Evolutionary conservation across 768 basidiomycete species (phyloP), one percentile per base, ranked within the genome.

Genomic region (Panaeolus cyanescens): DNA sequence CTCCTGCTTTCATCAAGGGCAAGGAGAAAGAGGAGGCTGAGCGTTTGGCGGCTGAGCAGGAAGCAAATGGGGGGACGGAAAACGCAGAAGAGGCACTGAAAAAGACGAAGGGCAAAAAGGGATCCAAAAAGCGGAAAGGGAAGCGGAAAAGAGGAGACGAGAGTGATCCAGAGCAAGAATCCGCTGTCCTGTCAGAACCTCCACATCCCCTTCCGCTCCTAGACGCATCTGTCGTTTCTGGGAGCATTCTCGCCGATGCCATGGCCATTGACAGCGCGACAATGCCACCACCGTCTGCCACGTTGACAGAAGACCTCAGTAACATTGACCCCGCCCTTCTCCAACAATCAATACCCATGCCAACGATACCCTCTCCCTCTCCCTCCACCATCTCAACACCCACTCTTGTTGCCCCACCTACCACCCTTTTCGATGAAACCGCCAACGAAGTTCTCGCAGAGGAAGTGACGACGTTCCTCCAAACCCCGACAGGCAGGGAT

Each of bases 1-100:
- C 95, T 4, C 95, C 95, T 0, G 93, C 95, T 39, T 95, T 90
- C 71, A 90, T 86, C 8, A 88, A 88, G 64, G 91, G 89, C 36
- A 86, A 80, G 71, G 91, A 89, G 67, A 83, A 80, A 62, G 92
- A 92, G 63, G 87, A 86, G 66, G 82, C 76, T 56, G 83, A 81
- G 70, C 78, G 77, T 64, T 68, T 79, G 40, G 79, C 78, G 20
- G 68, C 58, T 31, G 81, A 76, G 54, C 62, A 66, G 59, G 62
- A 63, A 50, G 60, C 71, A 67, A 69, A 62, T 32, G 72, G 65
- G 67, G 71, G 68, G 65, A 71, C 63, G 32, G 76, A 70, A 61
- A 75, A 68, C 61, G 66, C 71, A 54, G 67, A 78, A 65, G 67
- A 77, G 70, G 68, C 25, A 28, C 65, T 72, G 63, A 74, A 72